These are phyloP conservation scores for Prorocentrum cordatum DNA, from an alignment of 169 alveolate genomes.

Conservation along the genomic window DNA sequence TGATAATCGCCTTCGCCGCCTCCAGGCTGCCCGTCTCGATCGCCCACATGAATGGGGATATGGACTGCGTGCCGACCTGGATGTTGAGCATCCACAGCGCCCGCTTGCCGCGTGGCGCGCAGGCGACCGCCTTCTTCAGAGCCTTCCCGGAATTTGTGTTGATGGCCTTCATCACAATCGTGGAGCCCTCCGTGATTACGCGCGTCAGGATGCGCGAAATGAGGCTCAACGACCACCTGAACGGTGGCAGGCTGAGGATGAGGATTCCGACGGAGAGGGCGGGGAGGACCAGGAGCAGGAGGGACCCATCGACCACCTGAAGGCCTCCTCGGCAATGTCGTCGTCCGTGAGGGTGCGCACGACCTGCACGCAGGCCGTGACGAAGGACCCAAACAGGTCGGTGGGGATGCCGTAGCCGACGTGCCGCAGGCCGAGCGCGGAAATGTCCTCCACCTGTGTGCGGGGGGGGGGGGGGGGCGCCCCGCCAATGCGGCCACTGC, in stretches of 20 bases:
- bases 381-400: slow-evolving; percentile 49
- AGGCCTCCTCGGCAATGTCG: slow-evolving; percentile 55
- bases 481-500: too few relatives aligned
- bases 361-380: background rate
- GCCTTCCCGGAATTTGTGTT: slow-evolving; percentile 50
- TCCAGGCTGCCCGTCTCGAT: slow-evolving; percentile 30
- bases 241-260: background rate
- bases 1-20: slow-evolving; percentile 52
- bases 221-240: slow-evolving; percentile 7
- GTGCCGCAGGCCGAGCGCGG: slow-evolving; percentile 51
- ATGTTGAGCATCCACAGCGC: slow-evolving; percentile 36
- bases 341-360: background rate
- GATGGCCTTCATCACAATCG: slow-evolving; percentile 68
- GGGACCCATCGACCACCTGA: slow-evolving; percentile 34
- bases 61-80: slow-evolving; percentile 43
- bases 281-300: background rate
- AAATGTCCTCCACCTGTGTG: slow-evolving; percentile 66
- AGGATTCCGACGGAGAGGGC: background rate
- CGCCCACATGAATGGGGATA: slow-evolving; percentile 52
- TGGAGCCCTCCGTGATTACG: slow-evolving; percentile 48
- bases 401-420: slow-evolving; percentile 66
- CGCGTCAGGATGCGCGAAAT: slow-evolving; percentile 23
- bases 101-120: slow-evolving; percentile 47
- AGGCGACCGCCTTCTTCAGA: slow-evolving; percentile 28
- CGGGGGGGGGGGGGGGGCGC: too few relatives aligned